A percentile compares a stretch with the other conserved stretches of the same genome.
Conservation (phyloP, 1,139 yeast species). For the Geotrichum aggregatum region DNA sequence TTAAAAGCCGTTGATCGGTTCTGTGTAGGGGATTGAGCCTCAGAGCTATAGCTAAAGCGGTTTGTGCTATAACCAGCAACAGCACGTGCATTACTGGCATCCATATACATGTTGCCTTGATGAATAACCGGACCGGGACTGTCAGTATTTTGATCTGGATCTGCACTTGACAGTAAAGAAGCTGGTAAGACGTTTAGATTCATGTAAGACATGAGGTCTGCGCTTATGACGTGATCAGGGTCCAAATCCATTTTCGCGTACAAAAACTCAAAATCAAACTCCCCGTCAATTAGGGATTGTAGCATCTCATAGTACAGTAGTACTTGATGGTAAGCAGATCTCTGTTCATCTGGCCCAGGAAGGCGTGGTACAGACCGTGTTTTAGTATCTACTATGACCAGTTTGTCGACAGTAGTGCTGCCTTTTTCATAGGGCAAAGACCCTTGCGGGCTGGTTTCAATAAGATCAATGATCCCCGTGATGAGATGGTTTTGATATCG, state of each 20-base stretch:
- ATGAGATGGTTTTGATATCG: conserved; percentile 25
- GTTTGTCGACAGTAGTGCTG: conserved; percentile 5
- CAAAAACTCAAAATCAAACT: neutral
- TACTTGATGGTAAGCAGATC: conserved; percentile 38
- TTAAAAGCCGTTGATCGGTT: neutral
- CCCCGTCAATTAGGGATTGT: conserved; percentile 19
- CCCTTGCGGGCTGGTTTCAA: conserved; percentile 16
- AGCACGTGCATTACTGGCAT: too few relatives aligned
- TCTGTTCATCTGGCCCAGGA: conserved; percentile 29
- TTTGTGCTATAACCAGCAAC: too few relatives aligned
- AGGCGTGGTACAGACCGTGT: conserved; percentile 26
- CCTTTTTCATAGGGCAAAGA: neutral
- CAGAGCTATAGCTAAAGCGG: too few relatives aligned
- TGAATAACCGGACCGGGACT: too few relatives aligned
- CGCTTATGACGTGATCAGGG: neutral
- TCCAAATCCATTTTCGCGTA: neutral
- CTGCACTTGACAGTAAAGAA: too few relatives aligned
- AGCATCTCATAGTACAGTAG: conserved; percentile 33
- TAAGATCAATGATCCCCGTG: conserved; percentile 36
- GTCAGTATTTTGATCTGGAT: too few relatives aligned
- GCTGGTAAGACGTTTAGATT: neutral
- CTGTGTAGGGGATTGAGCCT: too few relatives aligned
- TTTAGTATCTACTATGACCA: conserved; percentile 36
- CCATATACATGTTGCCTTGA: too few relatives aligned
- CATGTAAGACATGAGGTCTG: neutral